These are phyloP conservation scores for Cutaneotrichosporon cutaneum DNA, from an alignment of 1,284 basidiomycete species.

Conservation along the genomic window DNA sequence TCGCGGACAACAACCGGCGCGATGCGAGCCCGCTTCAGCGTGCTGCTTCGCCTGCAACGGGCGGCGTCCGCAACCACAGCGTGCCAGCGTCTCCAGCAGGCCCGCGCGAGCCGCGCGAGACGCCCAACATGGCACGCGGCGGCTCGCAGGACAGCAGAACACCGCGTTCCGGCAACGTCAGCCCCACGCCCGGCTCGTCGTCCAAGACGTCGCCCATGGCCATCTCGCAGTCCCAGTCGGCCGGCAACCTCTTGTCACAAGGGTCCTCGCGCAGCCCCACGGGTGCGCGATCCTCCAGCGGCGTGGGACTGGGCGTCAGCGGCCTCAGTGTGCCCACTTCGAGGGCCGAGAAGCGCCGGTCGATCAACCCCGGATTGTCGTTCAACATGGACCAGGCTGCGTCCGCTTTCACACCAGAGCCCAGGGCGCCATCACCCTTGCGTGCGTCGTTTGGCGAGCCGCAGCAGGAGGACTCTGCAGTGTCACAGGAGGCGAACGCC, in stretches of 20 bases:
- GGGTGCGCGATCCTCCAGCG: neutral
- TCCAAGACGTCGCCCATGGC: neutral
- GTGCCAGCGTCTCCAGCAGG: conserved; percentile 8
- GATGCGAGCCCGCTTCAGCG: conserved; percentile 7
- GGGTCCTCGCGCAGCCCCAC: conserved; percentile 5
- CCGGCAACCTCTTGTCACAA: neutral
- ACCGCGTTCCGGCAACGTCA: neutral
- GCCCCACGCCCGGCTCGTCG: conserved; percentile 4
- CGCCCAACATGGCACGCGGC: conserved; percentile 8
- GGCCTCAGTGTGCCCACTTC: conserved; percentile 45
- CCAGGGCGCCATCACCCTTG: conserved; percentile 49
- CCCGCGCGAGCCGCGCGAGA: neutral
- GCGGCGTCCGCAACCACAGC: conserved; percentile 6
- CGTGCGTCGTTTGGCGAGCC: conserved; percentile 31
- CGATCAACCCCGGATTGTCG: conserved; percentile 53
- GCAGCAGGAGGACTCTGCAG: neutral
- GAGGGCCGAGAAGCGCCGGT: conserved; percentile 48
- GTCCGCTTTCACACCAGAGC: conserved; percentile 39
- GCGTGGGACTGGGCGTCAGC: neutral
- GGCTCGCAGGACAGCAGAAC: conserved; percentile 9
- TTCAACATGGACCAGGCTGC: conserved; percentile 48
- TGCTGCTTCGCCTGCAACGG: neutral
- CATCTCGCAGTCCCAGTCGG: neutral
- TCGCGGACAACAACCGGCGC: neutral
- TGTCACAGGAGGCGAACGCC: conserved; percentile 2